Conservation (phyloP, 1,284 basidiomycete species). For the Anthracocystis setariae region DNA sequence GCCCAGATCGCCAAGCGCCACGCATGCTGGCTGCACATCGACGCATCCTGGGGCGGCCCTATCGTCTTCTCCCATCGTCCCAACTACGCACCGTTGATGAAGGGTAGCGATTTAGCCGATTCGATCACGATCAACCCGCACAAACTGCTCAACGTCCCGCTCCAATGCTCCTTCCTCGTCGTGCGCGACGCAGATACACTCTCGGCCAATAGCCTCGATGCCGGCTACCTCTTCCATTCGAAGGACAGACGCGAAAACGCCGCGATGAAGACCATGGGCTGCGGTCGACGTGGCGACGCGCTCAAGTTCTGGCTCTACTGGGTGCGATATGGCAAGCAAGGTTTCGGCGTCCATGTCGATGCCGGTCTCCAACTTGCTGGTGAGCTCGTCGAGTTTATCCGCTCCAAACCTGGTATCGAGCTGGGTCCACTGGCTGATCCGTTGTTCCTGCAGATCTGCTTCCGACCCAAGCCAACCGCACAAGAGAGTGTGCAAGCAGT, state of each 20-base stretch:
- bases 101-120: conserved; percentile 63
- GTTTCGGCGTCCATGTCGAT: conserved; percentile 64
- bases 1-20: conserved; percentile 58
- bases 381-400: conserved; percentile 43
- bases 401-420: conserved; percentile 41
- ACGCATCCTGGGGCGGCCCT: conserved; percentile 69
- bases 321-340: conserved; percentile 66
- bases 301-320: conserved; percentile 69
- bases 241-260: conserved; percentile 41
- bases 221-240: conserved; percentile 69
- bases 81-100: conserved; percentile 45
- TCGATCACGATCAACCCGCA: conserved; percentile 69
- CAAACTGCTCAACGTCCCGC: conserved; percentile 69
- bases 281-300: conserved; percentile 68
- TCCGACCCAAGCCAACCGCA: conserved; percentile 38
- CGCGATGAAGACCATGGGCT: conserved; percentile 66
- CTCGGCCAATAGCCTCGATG: conserved; percentile 67
- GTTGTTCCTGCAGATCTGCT: conserved; percentile 63
- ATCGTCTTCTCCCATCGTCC: conserved; percentile 64
- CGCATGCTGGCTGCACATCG: conserved; percentile 68
- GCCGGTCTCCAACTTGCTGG: conserved; percentile 50
- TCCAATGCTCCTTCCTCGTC: conserved; percentile 69
- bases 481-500: neutral
- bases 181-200: conserved; percentile 63
- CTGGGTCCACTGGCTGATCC: conserved; percentile 53